Base-by-base conservation (phyloP, 306 rosid species). In the Cicer arietinum region DNA sequence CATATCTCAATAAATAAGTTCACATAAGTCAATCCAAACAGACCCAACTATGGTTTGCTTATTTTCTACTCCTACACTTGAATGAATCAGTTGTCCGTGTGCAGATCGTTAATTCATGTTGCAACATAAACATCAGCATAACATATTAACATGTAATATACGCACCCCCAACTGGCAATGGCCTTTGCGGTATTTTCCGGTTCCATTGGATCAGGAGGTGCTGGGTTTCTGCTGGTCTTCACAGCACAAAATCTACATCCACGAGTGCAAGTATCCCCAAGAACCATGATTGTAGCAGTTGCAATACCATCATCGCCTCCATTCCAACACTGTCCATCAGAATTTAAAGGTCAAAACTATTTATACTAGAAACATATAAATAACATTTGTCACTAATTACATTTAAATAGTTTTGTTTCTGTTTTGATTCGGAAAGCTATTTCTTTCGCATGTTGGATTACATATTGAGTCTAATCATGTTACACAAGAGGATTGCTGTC, bases 211-310 rank as follows among this genome's bases (percentile, higher is more conserved):
- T 94, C 96, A 8, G 98, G 98, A 6, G 94, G 96, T 1, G 98
- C 83, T 11, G 98, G 98, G 82, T 85, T 94, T 69, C 88, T 82
- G 81, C 97, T 94, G 16, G 98, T 94, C 80, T 94, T 94, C 52
- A 94, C 96, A 7, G 98, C 98, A 84, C 98, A 94, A 82, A 94
- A 94, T 46, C 98, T 80, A 73, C 98, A 94, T 2, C 98, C 97
- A 45, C 98, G 97, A 9, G 97, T 94, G 79, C 98, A 94, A 14
- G 98, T 94, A 80, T 94, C 98, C 7, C 98, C 98, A 35, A 94
- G 91, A 67, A 94, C 88, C 98, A 94, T 94, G 80, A 94, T 94
- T 37, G 97, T 94, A 8, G 98, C 98, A 10, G 98, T 94, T 54
- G 97, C 88, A 78, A 94, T 81, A 42, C 98, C 98, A 80, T 91